Evolutionary conservation across 2,329 filamentous ascomycete genomes (phyloP).

Genomic region (Exophiala mesophila): DNA sequence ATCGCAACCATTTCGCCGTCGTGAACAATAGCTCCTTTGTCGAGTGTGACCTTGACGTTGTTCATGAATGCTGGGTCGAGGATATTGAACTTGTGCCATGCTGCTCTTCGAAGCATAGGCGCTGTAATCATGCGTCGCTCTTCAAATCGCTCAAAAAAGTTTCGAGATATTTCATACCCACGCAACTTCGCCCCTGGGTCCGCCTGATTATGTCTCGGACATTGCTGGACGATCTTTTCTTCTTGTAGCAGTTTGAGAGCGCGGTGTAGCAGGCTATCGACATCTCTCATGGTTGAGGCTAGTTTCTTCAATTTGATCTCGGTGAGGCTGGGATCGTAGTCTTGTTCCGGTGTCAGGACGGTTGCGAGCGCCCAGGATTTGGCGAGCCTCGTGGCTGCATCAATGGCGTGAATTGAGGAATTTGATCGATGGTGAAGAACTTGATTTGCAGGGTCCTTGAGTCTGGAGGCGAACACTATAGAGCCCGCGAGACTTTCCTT

Average conservation of each 20-base stretch:
- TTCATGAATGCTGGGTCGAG: conserved; percentile 38
- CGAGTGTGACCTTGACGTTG: conserved; percentile 19
- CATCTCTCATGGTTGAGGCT: conserved; percentile 9
- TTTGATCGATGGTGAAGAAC: conserved; percentile 5
- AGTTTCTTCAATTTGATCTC: conserved; percentile 27
- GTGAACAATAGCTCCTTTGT: conserved; percentile 29
- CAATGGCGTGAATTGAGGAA: conserved; percentile 9
- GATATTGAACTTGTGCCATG: conserved; percentile 38
- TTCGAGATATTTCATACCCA: conserved; percentile 14
- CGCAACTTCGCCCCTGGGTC: conserved; percentile 22
- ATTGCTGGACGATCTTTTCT: conserved; percentile 18
- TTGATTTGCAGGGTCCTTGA: conserved; percentile 1
- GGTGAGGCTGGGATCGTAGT: conserved; percentile 38
- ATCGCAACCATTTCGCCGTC: conserved; percentile 25
- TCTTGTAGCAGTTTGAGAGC: conserved; percentile 38
- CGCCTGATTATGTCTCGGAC: conserved; percentile 36
- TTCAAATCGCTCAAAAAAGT: conserved; percentile 40
- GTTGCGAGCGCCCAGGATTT: conserved; percentile 48
- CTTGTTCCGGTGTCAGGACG: conserved; percentile 39
- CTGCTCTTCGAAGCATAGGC: conserved; percentile 37
- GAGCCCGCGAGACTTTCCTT: conserved; percentile 34
- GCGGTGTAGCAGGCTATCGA: conserved; percentile 33
- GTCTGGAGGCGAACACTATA: conserved; percentile 32
- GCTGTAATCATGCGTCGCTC: conserved; percentile 38
- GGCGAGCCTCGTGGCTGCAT: conserved; percentile 26